These are phyloP conservation scores for Draba incana DNA, from an alignment of 345 rosid genomes.

Conservation along the genomic window DNA sequence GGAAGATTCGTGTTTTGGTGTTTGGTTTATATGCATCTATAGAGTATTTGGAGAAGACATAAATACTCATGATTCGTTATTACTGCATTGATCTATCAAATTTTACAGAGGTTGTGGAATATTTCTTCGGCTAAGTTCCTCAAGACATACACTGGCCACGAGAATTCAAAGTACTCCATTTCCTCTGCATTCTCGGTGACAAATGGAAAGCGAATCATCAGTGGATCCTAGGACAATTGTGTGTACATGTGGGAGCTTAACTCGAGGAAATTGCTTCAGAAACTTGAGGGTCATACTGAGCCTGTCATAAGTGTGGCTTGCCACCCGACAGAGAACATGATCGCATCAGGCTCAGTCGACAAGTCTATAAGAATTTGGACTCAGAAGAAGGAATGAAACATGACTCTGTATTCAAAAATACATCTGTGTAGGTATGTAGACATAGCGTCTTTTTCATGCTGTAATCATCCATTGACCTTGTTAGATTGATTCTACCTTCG, in stretches of 20 bases:
- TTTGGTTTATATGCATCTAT: slow-evolving; percentile 10
- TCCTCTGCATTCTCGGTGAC: slow-evolving; percentile 81
- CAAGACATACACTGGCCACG: slow-evolving; percentile 84
- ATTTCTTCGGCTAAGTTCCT: slow-evolving; percentile 69
- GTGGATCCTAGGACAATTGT: slow-evolving; percentile 89
- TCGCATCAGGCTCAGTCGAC: slow-evolving; percentile 91
- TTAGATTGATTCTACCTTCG: slow-evolving; percentile 10
- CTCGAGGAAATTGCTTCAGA: slow-evolving; percentile 76
- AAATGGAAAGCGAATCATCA: slow-evolving; percentile 73
- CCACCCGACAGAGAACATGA: slow-evolving; percentile 77
- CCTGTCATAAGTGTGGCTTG: slow-evolving; percentile 80
- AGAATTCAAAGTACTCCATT: slow-evolving; percentile 66
- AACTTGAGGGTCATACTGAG: slow-evolving; percentile 91
- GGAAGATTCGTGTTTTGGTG: slow-evolving; percentile 18
- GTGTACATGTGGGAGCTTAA: slow-evolving; percentile 95
- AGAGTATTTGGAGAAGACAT: neutral
- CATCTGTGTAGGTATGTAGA: slow-evolving; percentile 19
- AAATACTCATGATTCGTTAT: slow-evolving; percentile 11
- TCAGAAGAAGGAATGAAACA: slow-evolving; percentile 54
- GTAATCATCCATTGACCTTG: neutral
- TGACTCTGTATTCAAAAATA: neutral
- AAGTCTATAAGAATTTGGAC: slow-evolving; percentile 84
- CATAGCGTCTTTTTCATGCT: neutral
- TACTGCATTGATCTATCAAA: slow-evolving; percentile 9
- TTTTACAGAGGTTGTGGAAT: slow-evolving; percentile 85